Percentiles rank a stretch among this genome's conserved stretches.
Conservation (phyloP, 176 grass and related monocot species). For the Cenchrus americanus region DNA sequence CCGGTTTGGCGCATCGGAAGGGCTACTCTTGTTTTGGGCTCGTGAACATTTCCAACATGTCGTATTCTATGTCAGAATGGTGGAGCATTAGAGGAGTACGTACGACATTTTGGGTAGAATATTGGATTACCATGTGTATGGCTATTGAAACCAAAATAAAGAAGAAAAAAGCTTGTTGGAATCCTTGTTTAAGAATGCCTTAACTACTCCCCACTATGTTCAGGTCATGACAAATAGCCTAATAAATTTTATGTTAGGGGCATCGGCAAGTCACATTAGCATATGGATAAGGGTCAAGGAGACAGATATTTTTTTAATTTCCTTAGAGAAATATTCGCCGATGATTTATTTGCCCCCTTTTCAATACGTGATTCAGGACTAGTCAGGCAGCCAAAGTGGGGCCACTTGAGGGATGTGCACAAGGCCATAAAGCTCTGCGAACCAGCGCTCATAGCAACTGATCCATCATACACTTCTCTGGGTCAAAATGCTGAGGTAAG, state of each 20-base stretch:
- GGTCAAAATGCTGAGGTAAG: slow-evolving; percentile 91
- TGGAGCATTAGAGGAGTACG: no score
- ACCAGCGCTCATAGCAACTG: slow-evolving; percentile 81
- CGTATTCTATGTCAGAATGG: no score
- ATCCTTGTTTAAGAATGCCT: neutral
- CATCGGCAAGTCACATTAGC: neutral
- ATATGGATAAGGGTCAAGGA: neutral
- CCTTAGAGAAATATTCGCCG: neutral
- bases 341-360: neutral
- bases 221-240: neutral
- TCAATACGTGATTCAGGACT: slow-evolving; percentile 59
- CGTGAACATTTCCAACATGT: neutral
- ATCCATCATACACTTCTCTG: slow-evolving; percentile 84
- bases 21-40: neutral
- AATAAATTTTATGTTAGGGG: neutral
- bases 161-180: neutral
- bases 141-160: neutral
- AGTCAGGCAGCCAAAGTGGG: slow-evolving; percentile 92
- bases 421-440: slow-evolving; percentile 94
- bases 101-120: neutral
- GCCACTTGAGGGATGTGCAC: slow-evolving; percentile 92
- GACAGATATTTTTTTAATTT: neutral
- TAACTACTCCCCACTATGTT: neutral
- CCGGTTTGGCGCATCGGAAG: neutral
- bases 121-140: neutral